These are phyloP conservation scores for Proliferodiscus dingleyae DNA, from an alignment of 2,329 filamentous ascomycete species.

Conservation along the genomic window DNA sequence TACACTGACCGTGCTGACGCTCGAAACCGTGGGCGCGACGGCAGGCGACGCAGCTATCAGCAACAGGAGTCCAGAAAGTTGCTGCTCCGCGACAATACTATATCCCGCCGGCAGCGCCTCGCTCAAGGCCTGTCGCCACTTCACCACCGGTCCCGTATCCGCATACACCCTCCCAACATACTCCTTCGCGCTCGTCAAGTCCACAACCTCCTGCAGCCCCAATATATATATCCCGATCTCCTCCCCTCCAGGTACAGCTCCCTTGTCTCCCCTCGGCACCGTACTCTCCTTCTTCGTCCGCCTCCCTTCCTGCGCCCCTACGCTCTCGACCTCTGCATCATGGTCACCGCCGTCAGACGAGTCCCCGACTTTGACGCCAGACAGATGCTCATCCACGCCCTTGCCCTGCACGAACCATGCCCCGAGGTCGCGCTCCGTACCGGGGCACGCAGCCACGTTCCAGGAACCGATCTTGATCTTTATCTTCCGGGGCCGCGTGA, in stretches of 20 bases:
- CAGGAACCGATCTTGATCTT: constrained; percentile 89
- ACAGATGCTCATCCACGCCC: constrained; percentile 60
- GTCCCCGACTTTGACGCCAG: constrained; percentile 45
- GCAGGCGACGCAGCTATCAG: constrained; percentile 80
- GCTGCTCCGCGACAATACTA: constrained; percentile 69
- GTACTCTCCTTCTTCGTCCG: constrained; percentile 35
- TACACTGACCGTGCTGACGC: constrained; percentile 75
- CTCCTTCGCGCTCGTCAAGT: constrained; percentile 74
- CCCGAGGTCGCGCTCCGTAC: constrained; percentile 81
- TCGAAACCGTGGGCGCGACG: constrained; percentile 68
- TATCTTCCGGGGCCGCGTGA: constrained; percentile 67
- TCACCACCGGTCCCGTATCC: constrained; percentile 65
- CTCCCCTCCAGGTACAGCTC: constrained; percentile 48
- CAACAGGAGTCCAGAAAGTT: constrained; percentile 79
- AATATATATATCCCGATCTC: constrained; percentile 87
- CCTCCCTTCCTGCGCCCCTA: constrained; percentile 43
- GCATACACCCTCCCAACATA: constrained; percentile 68
- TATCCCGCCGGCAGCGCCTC: constrained; percentile 74
- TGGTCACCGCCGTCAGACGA: too few species aligned
- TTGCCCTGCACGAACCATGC: constrained; percentile 82
- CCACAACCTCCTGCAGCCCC: constrained; percentile 87
- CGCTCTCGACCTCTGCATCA: constrained; percentile 41
- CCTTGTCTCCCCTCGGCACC: constrained; percentile 41
- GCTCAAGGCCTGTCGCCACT: constrained; percentile 76
- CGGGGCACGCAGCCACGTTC: constrained; percentile 85